A percentile compares a stretch with the other conserved stretches of the same genome.
Conservation (phyloP, 169 alveolate species). For the Eimeria tenella region DNA sequence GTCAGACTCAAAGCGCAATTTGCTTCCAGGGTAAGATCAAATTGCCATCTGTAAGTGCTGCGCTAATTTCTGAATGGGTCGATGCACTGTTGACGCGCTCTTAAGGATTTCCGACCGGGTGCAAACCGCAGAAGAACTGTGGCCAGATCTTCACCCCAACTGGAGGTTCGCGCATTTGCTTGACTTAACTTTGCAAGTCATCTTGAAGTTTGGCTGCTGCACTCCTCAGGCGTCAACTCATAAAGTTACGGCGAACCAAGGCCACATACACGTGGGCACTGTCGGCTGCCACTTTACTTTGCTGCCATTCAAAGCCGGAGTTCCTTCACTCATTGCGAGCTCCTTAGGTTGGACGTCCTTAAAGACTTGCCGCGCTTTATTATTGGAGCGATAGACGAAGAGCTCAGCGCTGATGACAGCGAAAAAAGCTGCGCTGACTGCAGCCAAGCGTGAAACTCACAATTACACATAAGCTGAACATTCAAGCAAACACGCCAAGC, state of each 20-base stretch:
- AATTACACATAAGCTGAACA: no score
- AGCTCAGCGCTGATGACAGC: neutral
- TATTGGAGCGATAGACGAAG: neutral
- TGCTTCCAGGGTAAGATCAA: neutral
- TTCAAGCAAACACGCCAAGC: no score
- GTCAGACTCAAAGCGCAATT: neutral
- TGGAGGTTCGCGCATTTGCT: conserved; percentile 4
- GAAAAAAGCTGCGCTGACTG: neutral
- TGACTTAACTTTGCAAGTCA: neutral
- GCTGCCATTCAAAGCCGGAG: neutral
- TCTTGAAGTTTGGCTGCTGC: no score
- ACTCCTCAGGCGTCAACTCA: conserved; percentile 17
- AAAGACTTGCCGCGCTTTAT: neutral
- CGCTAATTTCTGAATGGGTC: no score
- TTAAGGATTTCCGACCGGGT: neutral
- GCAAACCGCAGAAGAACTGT: conserved; percentile 13
- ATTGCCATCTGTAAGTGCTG: no score
- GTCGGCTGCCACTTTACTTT: neutral
- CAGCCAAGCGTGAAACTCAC: no score
- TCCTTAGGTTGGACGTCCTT: neutral
- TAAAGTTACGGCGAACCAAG: neutral
- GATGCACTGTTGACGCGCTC: no score
- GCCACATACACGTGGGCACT: neutral
- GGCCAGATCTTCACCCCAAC: neutral
- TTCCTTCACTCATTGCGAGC: neutral